A percentile compares a stretch with the other conserved stretches of the same genome.
phyloP scores from a whole-genome alignment of 208 protist genomes.

The Herpetomonas samuelpessoai region DNA sequence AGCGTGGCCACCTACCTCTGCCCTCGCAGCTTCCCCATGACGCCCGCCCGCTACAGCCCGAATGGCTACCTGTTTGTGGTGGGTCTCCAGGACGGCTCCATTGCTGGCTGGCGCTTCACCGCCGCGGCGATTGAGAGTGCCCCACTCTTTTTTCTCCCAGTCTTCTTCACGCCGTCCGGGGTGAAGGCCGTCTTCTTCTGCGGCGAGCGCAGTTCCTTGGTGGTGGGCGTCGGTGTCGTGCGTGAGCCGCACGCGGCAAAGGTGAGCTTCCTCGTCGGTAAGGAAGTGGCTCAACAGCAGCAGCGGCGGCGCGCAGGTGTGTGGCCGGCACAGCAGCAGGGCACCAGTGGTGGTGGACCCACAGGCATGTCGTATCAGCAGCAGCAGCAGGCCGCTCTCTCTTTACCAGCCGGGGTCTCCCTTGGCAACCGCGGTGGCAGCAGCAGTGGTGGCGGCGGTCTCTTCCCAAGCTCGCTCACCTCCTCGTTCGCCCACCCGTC shows the following conservation, averaged over 20 bases:
- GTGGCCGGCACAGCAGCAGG: background rate
- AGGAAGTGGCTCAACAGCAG: background rate
- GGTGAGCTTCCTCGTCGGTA: background rate
- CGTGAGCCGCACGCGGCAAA: constrained; percentile 28
- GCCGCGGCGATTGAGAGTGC: constrained; percentile 19
- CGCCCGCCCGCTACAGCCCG: constrained; percentile 49
- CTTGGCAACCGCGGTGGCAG: background rate
- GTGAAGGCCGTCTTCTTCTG: constrained; percentile 60
- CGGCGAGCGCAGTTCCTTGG: constrained; percentile 52
- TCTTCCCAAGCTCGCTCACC: no score
- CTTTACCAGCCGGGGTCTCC: background rate
- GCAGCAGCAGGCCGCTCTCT: background rate
- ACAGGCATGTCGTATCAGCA: constrained; percentile 1
- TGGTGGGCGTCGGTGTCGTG: constrained; percentile 56
- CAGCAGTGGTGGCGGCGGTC: no score
- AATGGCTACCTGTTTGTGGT: constrained; percentile 68
- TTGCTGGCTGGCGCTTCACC: constrained; percentile 67
- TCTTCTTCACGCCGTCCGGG: constrained; percentile 41
- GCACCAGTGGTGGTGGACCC: background rate
- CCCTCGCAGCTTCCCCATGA: constrained; percentile 34
- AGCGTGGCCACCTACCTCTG: constrained; percentile 67
- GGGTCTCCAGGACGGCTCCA: constrained; percentile 69
- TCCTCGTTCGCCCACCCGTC: background rate
- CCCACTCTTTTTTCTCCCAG: constrained; percentile 36
- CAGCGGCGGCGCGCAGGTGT: background rate